Base-by-base conservation (phyloP, 2,329 filamentous ascomycete genomes). In the Diaporthe citri region DNA sequence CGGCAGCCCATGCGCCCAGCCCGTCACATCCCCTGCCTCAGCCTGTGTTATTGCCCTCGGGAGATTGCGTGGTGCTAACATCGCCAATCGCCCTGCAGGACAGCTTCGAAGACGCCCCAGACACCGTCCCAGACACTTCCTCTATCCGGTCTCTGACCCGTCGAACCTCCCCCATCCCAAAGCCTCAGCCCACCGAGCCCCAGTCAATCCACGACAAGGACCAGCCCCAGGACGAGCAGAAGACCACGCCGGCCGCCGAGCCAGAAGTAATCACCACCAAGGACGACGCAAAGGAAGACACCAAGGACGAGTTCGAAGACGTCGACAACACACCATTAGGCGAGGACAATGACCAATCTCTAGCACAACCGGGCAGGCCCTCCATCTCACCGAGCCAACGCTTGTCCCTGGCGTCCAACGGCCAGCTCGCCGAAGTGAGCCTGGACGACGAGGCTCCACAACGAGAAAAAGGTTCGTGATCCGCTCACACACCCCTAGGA, bases 31-130 rank as follows among this genome's bases (percentile, higher is more conserved):
- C 67, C 64, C 55, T 57, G 41, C 31, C 55, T 34, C 28, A 55
- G 34, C 41, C 20, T 55, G 48, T 41, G 15, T 52, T 41, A 25
- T 41, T 55, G 48, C 20, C 28, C 41, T 22, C 55, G 46, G 59
- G 55, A 76, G 34, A 72, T 71, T 62, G n/a, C 72, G 31, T 64
- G 51, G 56, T 73, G 56, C 74, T 72, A 51, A 74, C 72, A 36
- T 72, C 43, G 67, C 52, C 59, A 34, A 36, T 51, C 25, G 28
- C 28, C 15, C 22, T 75, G 70, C 78, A 95, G 93, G 93, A 96
- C 80, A 90, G 90, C 22, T 97, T 97, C 81, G 95, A 97, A 85
- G 95, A 98, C 87, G 95, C 94, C 73, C 86, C 91, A 79, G 93
- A 94, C 83, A 90, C 88, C 75, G 84, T 87, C 60, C 86, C 91